Percentiles rank a stretch among this genome's conserved stretches.
These are phyloP conservation scores for Microdochium nivale DNA, from an alignment of 2,329 filamentous ascomycete species.

Conservation along the genomic window DNA sequence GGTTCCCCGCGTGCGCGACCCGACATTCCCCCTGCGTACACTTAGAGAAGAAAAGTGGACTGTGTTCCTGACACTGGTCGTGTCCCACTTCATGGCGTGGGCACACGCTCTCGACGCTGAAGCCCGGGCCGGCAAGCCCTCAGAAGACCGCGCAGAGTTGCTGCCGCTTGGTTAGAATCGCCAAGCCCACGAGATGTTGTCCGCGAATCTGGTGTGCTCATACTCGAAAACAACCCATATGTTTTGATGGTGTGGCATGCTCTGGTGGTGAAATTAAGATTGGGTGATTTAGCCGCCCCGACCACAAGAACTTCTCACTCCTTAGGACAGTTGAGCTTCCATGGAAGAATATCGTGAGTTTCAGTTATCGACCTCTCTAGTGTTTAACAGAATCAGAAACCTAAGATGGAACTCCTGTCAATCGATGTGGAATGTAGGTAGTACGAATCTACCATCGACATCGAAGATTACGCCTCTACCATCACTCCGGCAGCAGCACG, in stretches of 20 bases:
- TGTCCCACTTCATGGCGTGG: background rate
- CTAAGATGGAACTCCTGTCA: too few species aligned
- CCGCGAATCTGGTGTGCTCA: too few species aligned
- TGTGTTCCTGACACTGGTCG: slow-evolving; percentile 16
- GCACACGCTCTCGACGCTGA: background rate
- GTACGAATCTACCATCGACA: background rate
- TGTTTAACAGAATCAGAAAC: too few species aligned
- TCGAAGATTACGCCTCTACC: background rate
- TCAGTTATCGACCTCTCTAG: too few species aligned
- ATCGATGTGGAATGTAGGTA: too few species aligned
- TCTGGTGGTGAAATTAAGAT: slow-evolving; percentile 21
- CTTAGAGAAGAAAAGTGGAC: slow-evolving; percentile 15
- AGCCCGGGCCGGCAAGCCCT: too few species aligned
- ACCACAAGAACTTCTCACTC: too few species aligned
- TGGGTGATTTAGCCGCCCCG: too few species aligned
- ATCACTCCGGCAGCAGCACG: background rate
- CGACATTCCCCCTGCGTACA: slow-evolving; percentile 6
- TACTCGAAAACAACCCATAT: too few species aligned
- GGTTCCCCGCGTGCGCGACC: slow-evolving; percentile 12
- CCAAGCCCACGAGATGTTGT: slow-evolving; percentile 1
- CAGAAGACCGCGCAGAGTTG: background rate
- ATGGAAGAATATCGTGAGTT: too few species aligned
- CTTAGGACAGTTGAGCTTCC: too few species aligned
- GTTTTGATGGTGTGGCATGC: slow-evolving; percentile 29
- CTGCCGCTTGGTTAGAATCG: background rate